Evolutionary conservation across 306 rosid genomes (phyloP).

Genomic region (Macrotyloma uniflorum): DNA sequence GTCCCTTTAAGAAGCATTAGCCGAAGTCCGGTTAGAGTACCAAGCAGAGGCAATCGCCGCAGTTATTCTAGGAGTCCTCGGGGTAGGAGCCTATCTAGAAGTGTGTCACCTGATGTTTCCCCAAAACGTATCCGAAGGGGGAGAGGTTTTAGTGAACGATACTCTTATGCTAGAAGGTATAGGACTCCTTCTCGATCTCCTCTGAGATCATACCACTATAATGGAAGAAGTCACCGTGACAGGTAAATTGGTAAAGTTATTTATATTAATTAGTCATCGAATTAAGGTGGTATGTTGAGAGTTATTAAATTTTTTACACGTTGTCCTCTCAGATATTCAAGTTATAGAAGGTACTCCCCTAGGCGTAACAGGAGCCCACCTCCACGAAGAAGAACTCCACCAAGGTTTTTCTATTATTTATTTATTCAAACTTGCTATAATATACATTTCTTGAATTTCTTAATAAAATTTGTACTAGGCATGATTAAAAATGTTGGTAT

Average conservation of each 20-base stretch:
- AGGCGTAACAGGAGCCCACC: slow-evolving; percentile 94
- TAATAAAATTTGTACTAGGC: too few relatives aligned
- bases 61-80: slow-evolving; percentile 90
- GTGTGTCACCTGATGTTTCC: slow-evolving; percentile 81
- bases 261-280: not conserved
- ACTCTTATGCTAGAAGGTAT: slow-evolving; percentile 92
- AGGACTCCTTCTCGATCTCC: slow-evolving; percentile 93
- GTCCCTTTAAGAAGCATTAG: slow-evolving; percentile 68
- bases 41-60: slow-evolving; percentile 59
- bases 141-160: slow-evolving; percentile 91
- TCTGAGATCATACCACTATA: slow-evolving; percentile 77
- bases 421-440: not conserved
- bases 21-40: slow-evolving; percentile 72
- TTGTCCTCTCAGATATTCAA: slow-evolving; percentile 58
- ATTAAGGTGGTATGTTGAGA: not conserved
- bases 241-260: slow-evolving; percentile 49
- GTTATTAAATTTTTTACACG: not conserved
- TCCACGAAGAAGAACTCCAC: slow-evolving; percentile 80
- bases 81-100: slow-evolving; percentile 79
- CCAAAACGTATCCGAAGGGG: slow-evolving; percentile 97
- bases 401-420: slow-evolving; percentile 55
- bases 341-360: slow-evolving; percentile 86
- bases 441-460: not conserved
- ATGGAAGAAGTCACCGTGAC: slow-evolving; percentile 73
- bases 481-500: too few relatives aligned